These are phyloP conservation scores for Claviceps sorghi DNA, from an alignment of 2,329 filamentous ascomycete genomes.

Conservation along the genomic window DNA sequence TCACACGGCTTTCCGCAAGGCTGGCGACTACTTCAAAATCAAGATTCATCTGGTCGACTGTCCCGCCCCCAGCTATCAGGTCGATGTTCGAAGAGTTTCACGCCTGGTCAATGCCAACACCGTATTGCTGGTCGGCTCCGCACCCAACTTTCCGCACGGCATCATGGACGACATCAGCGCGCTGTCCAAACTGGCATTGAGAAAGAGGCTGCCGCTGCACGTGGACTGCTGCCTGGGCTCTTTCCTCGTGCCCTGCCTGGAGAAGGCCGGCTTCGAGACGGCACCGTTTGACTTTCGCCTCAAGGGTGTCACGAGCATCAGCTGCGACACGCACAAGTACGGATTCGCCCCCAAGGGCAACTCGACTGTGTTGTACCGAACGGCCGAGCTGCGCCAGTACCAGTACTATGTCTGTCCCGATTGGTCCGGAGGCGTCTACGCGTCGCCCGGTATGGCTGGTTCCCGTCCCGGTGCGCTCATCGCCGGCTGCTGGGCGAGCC, in stretches of 20 bases:
- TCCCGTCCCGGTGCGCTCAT: conserved; percentile 88
- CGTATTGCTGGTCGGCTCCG: conserved; percentile 79
- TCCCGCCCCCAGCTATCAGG: conserved; percentile 73
- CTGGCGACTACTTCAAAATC: conserved; percentile 90
- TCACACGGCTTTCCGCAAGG: conserved; percentile 94
- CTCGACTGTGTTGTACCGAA: conserved; percentile 83
- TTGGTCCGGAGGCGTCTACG: conserved; percentile 94
- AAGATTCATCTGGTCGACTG: conserved; percentile 80
- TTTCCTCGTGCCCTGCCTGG: conserved; percentile 83
- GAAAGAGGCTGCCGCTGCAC: conserved; percentile 72
- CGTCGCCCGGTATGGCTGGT: conserved; percentile 79
- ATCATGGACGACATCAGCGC: conserved; percentile 90
- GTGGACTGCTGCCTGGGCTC: conserved; percentile 97
- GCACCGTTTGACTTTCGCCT: conserved; percentile 86
- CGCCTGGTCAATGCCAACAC: conserved; percentile 92
- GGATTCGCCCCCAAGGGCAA: conserved; percentile 97
- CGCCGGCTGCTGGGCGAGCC: conserved; percentile 84
- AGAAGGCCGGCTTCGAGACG: conserved; percentile 82
- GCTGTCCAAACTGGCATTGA: conserved; percentile 68
- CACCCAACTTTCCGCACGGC: conserved; percentile 95
- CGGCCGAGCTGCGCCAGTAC: conserved; percentile 60
- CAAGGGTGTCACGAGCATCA: conserved; percentile 88
- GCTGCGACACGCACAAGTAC: conserved; percentile 97
- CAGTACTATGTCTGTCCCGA: conserved; percentile 95
- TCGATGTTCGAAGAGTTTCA: conserved; percentile 61